These are phyloP conservation scores for Ustilaginoidea virens DNA, from an alignment of 2,329 filamentous ascomycete genomes.

Conservation along the genomic window DNA sequence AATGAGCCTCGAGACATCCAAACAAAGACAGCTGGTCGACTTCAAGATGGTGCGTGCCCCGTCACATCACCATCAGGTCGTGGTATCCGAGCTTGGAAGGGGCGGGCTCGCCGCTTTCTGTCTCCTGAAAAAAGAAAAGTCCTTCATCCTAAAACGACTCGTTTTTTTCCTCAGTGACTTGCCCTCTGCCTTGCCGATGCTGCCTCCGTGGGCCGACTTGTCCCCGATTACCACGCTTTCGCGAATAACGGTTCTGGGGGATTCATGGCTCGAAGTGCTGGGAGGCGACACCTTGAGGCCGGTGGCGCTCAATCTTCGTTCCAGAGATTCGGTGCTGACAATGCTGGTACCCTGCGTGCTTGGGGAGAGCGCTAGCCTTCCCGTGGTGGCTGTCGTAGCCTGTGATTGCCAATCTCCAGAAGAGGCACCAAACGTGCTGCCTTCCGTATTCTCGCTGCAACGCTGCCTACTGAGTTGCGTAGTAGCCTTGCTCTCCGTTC, in stretches of 20 bases:
- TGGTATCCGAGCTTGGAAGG: slow-evolving; percentile 17
- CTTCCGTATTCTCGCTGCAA: slow-evolving; percentile 46
- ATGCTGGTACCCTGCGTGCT: slow-evolving; percentile 53
- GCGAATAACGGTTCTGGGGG: slow-evolving; percentile 11
- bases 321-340: slow-evolving; percentile 42
- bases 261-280: slow-evolving; percentile 13
- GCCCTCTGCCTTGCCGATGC: slow-evolving; percentile 30
- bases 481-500: slow-evolving; percentile 18
- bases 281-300: slow-evolving; percentile 23
- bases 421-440: slow-evolving; percentile 36
- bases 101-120: slow-evolving; percentile 27
- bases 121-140: slow-evolving; percentile 38
- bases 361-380: slow-evolving; percentile 48
- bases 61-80: slow-evolving; percentile 17
- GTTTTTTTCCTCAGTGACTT: slow-evolving; percentile 44
- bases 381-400: slow-evolving; percentile 46
- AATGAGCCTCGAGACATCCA: too few species aligned
- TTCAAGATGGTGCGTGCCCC: too few species aligned
- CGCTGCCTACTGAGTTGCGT: slow-evolving; percentile 33
- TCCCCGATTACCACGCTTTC: slow-evolving; percentile 13
- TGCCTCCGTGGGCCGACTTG: slow-evolving; percentile 21
- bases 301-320: slow-evolving; percentile 30
- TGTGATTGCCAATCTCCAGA: slow-evolving; percentile 47
- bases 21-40: too few species aligned
- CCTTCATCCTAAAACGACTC: slow-evolving; percentile 48